phyloP scores from a whole-genome alignment of 257 asterid species.

The Ilex aquifolium region DNA sequence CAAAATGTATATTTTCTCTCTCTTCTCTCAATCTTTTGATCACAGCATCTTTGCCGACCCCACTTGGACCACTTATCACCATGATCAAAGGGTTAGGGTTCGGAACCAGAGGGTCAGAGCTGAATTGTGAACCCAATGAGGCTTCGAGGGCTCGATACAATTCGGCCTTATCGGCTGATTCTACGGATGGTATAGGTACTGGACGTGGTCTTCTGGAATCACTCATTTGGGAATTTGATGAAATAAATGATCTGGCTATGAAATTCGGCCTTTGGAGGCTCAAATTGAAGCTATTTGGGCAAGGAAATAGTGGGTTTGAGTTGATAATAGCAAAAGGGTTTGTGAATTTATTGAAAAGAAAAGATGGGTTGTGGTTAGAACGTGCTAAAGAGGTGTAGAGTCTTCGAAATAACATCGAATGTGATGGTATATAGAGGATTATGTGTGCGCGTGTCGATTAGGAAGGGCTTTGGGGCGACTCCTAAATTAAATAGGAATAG shows the following conservation, averaged over 20 bases:
- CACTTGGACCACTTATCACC: conserved; percentile 93
- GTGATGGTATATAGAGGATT: background rate
- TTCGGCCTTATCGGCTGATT: conserved; percentile 44
- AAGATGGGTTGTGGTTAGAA: conserved; percentile 36
- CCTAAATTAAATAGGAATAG: too few species aligned
- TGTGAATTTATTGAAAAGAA: conserved; percentile 22
- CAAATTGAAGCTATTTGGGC: conserved; percentile 24
- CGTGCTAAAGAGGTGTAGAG: conserved; percentile 37
- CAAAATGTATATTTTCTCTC: conserved; percentile 73
- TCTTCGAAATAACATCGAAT: conserved; percentile 66
- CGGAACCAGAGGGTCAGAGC: conserved; percentile 64
- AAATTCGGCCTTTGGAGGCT: conserved; percentile 27
- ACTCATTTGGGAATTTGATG: conserved; percentile 43
- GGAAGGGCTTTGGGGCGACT: too few species aligned
- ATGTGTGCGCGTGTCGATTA: too few species aligned
- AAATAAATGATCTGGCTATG: conserved; percentile 21
- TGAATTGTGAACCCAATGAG: conserved; percentile 22
- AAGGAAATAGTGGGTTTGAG: conserved; percentile 20
- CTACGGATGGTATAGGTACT: conserved; percentile 56
- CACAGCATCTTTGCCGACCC: conserved; percentile 93
- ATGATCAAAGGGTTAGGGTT: conserved; percentile 66
- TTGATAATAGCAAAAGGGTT: conserved; percentile 30
- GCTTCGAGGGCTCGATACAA: conserved; percentile 34
- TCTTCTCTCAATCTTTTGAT: conserved; percentile 69
- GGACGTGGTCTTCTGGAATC: conserved; percentile 40